Percentiles rank a stretch among this genome's conserved stretches.
These are phyloP conservation scores for Solanum piurae DNA, from an alignment of 257 asterid species.

Conservation along the genomic window DNA sequence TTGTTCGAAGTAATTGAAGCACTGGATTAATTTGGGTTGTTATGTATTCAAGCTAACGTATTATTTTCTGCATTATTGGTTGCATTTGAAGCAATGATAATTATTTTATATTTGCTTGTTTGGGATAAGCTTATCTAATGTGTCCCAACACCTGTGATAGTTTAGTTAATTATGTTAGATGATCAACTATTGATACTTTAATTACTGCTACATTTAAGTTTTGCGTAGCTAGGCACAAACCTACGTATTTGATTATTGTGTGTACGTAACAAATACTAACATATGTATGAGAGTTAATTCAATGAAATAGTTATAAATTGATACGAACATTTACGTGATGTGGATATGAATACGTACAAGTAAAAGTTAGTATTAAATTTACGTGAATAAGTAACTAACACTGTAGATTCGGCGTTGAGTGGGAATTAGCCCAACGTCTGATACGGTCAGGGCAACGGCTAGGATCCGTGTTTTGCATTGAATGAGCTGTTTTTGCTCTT, in stretches of 20 bases:
- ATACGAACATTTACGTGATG: too few species aligned
- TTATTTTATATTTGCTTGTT: not conserved
- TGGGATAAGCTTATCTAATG: not conserved
- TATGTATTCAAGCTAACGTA: not conserved
- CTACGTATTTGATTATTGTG: not conserved
- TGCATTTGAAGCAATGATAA: not conserved
- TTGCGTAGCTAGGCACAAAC: not conserved
- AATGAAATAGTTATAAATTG: not conserved
- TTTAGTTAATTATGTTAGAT: not conserved
- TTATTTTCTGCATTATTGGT: not conserved
- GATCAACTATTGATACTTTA: not conserved
- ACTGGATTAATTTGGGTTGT: not conserved
- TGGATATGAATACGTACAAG: too few species aligned
- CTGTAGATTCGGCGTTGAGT: not conserved
- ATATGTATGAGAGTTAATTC: too few species aligned
- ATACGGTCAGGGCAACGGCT: not conserved
- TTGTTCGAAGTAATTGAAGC: not conserved
- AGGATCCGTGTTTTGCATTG: not conserved
- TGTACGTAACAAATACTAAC: too few species aligned
- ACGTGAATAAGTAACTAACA: not conserved
- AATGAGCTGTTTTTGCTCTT: not conserved
- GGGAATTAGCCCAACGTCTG: not conserved
- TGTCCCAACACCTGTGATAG: not conserved
- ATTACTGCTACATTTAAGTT: not conserved
- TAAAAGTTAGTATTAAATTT: not conserved